Evolutionary conservation across 352 stramenopile genomes (phyloP).

Genomic region (Globisporangium lucens): DNA sequence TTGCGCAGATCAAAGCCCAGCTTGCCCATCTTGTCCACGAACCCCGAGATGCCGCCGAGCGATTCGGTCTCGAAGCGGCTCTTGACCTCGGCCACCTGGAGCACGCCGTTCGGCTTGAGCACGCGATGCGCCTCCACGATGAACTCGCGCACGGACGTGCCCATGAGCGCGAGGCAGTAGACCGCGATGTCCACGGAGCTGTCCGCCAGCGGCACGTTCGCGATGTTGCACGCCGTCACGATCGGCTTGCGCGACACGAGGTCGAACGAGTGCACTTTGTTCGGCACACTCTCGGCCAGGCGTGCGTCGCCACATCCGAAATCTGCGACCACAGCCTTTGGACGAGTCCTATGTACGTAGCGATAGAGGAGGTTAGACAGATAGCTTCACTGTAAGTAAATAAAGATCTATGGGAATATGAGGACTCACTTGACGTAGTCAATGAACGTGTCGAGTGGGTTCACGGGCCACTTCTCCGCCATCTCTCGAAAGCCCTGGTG

Average conservation of each 20-base stretch:
- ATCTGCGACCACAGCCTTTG: slow-evolving; percentile 91
- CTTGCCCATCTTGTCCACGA: slow-evolving; percentile 51
- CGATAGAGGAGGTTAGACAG: neutral
- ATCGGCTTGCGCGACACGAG: slow-evolving; percentile 91
- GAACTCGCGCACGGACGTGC: slow-evolving; percentile 96
- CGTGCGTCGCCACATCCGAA: slow-evolving; percentile 98
- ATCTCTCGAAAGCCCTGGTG: slow-evolving; percentile 98
- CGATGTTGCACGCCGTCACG: slow-evolving; percentile 97
- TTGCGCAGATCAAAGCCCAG: slow-evolving; percentile 69
- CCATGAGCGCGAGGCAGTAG: slow-evolving; percentile 98
- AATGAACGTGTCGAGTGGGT: slow-evolving; percentile 97
- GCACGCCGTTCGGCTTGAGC: slow-evolving; percentile 89
- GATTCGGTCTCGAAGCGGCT: slow-evolving; percentile 75
- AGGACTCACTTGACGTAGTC: slow-evolving; percentile 85
- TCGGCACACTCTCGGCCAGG: slow-evolving; percentile 85
- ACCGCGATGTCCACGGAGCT: slow-evolving; percentile 93
- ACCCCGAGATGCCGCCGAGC: slow-evolving; percentile 62
- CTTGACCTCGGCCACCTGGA: slow-evolving; percentile 88
- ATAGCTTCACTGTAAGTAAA: neutral
- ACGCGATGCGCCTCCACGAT: slow-evolving; percentile 95
- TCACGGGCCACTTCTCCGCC: slow-evolving; percentile 95
- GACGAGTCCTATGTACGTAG: slow-evolving; percentile 32
- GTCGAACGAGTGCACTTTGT: slow-evolving; percentile 98
- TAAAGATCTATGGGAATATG: neutral
- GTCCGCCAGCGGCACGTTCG: slow-evolving; percentile 86